A percentile compares a stretch with the other conserved stretches of the same genome.
phyloP scores from a whole-genome alignment of 2,329 filamentous ascomycete genomes.

The Diaporthe citri region DNA sequence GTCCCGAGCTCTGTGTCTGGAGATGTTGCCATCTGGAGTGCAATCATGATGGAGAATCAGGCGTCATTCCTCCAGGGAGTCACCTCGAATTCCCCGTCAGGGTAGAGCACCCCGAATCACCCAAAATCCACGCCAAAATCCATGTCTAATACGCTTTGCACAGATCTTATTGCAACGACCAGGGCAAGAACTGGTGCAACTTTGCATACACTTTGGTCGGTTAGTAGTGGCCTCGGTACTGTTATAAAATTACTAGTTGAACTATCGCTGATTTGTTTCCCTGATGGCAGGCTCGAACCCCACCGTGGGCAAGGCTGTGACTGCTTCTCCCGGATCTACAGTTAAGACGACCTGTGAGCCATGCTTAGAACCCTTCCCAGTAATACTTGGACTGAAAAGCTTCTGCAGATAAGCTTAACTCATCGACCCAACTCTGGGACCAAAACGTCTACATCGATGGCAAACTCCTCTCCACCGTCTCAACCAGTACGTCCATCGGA shows the following conservation, averaged over 20 bases:
- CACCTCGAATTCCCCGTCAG: background rate
- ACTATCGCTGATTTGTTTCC: background rate
- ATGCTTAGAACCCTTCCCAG: background rate
- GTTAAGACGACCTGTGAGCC: background rate
- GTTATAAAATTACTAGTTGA: background rate
- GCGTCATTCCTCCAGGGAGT: background rate
- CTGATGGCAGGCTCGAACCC: background rate
- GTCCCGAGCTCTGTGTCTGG: background rate
- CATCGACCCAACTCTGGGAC: conserved; percentile 16
- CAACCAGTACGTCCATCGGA: background rate
- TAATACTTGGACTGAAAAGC: background rate
- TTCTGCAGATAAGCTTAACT: background rate
- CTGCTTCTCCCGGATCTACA: conserved; percentile 2
- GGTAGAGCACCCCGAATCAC: background rate
- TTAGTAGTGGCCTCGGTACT: background rate
- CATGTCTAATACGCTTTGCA: background rate
- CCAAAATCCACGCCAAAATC: accelerated
- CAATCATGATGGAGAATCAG: conserved; percentile 7
- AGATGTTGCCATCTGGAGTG: conserved; percentile 16
- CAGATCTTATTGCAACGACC: conserved; percentile 1
- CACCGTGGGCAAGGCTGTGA: background rate
- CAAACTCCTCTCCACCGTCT: background rate
- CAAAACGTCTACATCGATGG: conserved; percentile 10
- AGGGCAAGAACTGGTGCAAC: background rate
- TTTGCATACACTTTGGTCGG: conserved; percentile 12